A percentile compares a stretch with the other conserved stretches of the same genome.
Conservation (phyloP, 1,284 basidiomycete genomes). For the Meira nashicola region DNA sequence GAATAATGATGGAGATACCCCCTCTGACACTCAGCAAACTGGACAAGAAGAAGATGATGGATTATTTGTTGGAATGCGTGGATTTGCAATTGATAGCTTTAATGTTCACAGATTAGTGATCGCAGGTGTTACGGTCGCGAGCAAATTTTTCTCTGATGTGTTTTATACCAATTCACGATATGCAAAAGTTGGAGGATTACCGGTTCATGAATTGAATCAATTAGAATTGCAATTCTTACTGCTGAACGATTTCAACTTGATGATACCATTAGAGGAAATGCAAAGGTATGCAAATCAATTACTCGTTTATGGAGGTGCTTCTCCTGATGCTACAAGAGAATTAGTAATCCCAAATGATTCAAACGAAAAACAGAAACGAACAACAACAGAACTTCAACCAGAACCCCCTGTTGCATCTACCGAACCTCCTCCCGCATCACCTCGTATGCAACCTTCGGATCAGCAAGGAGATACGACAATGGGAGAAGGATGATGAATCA, state of each 20-base stretch:
- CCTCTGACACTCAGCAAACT: not conserved
- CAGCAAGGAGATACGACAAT: too few relatives aligned
- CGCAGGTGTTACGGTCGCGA: slow-evolving; percentile 93
- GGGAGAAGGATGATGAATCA: too few relatives aligned
- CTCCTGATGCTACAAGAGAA: not conserved
- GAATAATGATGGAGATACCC: not conserved
- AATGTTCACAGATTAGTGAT: slow-evolving; percentile 95
- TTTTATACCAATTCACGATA: slow-evolving; percentile 99
- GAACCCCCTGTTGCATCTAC: too few relatives aligned
- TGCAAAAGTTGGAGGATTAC: slow-evolving; percentile 94
- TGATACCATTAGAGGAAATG: slow-evolving; percentile 84
- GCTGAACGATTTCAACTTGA: slow-evolving; percentile 87
- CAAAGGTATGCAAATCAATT: slow-evolving; percentile 90
- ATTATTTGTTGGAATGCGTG: slow-evolving; percentile 54
- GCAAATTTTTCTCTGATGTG: slow-evolving; percentile 97
- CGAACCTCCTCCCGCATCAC: too few relatives aligned
- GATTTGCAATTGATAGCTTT: slow-evolving; percentile 92
- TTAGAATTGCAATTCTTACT: slow-evolving; percentile 94
- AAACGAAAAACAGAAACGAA: not conserved
- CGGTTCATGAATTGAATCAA: slow-evolving; percentile 88
- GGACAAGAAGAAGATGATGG: not conserved
- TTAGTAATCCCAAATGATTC: not conserved
- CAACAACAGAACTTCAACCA: too few relatives aligned
- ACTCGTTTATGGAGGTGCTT: slow-evolving; percentile 55
- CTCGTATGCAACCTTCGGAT: too few relatives aligned